A percentile compares a stretch with the other conserved stretches of the same genome.
phyloP scores from a whole-genome alignment of 345 rosid genomes.

The Lumnitzera racemosa region DNA sequence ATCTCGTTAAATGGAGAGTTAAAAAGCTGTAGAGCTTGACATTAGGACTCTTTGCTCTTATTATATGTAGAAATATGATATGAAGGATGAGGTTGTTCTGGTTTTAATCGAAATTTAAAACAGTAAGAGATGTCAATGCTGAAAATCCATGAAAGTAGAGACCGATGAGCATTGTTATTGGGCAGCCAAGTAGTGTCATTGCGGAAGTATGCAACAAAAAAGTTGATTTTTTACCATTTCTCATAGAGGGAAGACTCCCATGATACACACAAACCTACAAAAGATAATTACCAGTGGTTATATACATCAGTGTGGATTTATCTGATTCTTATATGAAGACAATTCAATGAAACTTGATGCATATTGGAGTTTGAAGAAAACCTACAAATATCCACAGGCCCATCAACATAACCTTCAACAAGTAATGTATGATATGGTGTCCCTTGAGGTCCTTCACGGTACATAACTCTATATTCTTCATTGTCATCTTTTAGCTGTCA shows the following conservation, averaged over 20 bases:
- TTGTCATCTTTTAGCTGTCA: constrained; percentile 64
- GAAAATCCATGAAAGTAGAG: no score
- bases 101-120: no score
- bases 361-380: constrained; percentile 10
- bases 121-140: no score
- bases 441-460: constrained; percentile 81
- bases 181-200: neutral
- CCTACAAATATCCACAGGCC: constrained; percentile 81
- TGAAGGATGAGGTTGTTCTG: no score
- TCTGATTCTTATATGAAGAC: neutral
- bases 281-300: neutral
- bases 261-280: constrained; percentile 78
- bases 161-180: no score
- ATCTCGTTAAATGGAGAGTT: no score
- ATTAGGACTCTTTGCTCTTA: no score
- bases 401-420: constrained; percentile 92
- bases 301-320: neutral
- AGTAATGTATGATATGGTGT: constrained; percentile 77
- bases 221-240: constrained; percentile 58
- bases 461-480: constrained; percentile 89
- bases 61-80: no score
- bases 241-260: constrained; percentile 67
- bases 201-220: neutral
- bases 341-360: neutral
- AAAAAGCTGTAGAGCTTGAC: no score